These are phyloP conservation scores for Thecaphora thlaspeos DNA, from an alignment of 1,284 basidiomycete species.

Conservation along the genomic window DNA sequence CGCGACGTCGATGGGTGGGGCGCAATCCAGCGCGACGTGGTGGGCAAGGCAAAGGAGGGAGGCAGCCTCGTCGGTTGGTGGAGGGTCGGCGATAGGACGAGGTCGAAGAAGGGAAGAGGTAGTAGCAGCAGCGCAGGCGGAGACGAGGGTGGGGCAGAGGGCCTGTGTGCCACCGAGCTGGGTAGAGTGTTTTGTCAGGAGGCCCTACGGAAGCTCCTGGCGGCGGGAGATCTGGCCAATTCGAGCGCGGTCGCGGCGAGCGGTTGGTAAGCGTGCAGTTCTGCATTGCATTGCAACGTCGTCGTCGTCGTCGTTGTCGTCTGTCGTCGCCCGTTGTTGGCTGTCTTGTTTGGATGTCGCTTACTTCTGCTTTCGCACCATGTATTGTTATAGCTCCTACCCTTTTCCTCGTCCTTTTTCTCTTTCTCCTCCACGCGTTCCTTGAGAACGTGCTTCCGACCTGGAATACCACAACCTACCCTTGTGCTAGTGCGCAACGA, in stretches of 20 bases:
- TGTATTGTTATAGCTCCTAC: too few relatives aligned
- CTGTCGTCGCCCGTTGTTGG: too few relatives aligned
- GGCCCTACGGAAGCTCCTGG: slow-evolving; percentile 38
- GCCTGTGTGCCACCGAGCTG: slow-evolving; percentile 33
- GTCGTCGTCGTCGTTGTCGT: too few relatives aligned
- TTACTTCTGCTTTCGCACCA: too few relatives aligned
- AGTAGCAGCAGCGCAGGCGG: slow-evolving; percentile 25
- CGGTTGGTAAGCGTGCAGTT: slow-evolving; percentile 1
- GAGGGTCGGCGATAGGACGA: slow-evolving; percentile 29
- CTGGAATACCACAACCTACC: too few relatives aligned
- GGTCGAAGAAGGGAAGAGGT: too few relatives aligned
- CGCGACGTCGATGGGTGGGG: slow-evolving; percentile 38
- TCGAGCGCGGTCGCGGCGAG: neutral
- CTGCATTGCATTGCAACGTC: too few relatives aligned
- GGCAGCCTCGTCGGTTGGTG: slow-evolving; percentile 43
- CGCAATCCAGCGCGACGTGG: slow-evolving; percentile 23
- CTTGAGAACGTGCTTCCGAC: too few relatives aligned
- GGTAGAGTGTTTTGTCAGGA: slow-evolving; percentile 43
- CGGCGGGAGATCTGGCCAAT: slow-evolving; percentile 31
- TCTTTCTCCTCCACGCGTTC: neutral
- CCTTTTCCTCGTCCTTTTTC: neutral
- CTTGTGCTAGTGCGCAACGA: neutral
- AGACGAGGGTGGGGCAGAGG: slow-evolving; percentile 32
- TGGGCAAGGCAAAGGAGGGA: slow-evolving; percentile 19
- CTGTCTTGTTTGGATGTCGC: too few relatives aligned